These are phyloP conservation scores for Cinnamomum micranthum DNA, from an alignment of 164 flowering plant genomes.

Conservation along the genomic window DNA sequence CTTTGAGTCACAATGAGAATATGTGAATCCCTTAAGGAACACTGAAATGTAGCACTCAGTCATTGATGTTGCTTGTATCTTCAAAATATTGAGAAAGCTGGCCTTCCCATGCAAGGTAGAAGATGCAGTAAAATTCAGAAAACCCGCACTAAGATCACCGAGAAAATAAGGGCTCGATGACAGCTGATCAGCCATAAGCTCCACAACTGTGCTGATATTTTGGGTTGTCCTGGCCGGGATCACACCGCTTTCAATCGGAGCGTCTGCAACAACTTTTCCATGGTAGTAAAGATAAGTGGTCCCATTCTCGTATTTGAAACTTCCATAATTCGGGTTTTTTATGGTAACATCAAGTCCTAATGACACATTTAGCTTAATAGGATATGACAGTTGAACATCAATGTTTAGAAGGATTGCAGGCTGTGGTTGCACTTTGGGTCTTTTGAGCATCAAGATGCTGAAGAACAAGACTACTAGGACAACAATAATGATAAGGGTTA, in stretches of 20 bases:
- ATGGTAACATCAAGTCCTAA: slow-evolving; percentile 24
- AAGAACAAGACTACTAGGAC: slow-evolving; percentile 23
- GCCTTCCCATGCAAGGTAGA: slow-evolving; percentile 33
- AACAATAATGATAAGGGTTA: slow-evolving; percentile 15
- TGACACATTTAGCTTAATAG: slow-evolving; percentile 21
- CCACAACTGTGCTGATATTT: slow-evolving; percentile 25
- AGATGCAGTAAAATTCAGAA: slow-evolving; percentile 31
- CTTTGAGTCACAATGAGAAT: slow-evolving; percentile 25
- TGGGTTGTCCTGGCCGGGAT: slow-evolving; percentile 26
- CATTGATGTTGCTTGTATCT: slow-evolving; percentile 22
- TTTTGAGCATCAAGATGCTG: slow-evolving; percentile 35
- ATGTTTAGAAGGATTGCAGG: slow-evolving; percentile 18
- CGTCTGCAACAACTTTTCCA: slow-evolving; percentile 30
- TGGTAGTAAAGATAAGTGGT: slow-evolving; percentile 27
- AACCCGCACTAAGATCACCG: slow-evolving; percentile 19
- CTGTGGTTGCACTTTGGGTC: slow-evolving; percentile 24
- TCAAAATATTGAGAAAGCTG: slow-evolving; percentile 25
- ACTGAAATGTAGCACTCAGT: slow-evolving; percentile 31
- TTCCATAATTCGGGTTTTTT: slow-evolving; percentile 37
- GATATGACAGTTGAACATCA: slow-evolving; percentile 14
- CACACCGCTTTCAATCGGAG: slow-evolving; percentile 19
- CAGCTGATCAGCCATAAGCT: slow-evolving; percentile 24
- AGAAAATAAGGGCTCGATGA: slow-evolving; percentile 12
- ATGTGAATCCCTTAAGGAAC: background rate
- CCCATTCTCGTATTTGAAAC: slow-evolving; percentile 27